Conservation (phyloP, 1,284 basidiomycete species). For the Coniferiporia weirii region DNA sequence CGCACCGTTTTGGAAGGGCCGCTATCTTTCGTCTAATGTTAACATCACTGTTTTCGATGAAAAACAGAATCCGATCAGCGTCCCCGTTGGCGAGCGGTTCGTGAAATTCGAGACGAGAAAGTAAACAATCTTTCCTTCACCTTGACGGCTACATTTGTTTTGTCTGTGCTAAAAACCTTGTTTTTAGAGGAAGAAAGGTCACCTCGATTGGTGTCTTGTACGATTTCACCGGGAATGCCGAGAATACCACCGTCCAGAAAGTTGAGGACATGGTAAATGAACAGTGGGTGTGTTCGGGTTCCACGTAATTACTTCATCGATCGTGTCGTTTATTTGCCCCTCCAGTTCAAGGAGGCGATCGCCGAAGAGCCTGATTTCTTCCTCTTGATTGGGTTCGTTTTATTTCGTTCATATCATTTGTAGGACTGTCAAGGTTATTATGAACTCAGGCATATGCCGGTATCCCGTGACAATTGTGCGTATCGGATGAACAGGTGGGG, state of each 20-base stretch:
- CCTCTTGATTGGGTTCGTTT: slow-evolving; percentile 47
- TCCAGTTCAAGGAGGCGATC: slow-evolving; percentile 72
- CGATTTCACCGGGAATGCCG: slow-evolving; percentile 61
- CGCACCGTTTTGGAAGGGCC: slow-evolving; percentile 63
- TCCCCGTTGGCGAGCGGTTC: slow-evolving; percentile 65
- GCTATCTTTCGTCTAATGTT: slow-evolving; percentile 79
- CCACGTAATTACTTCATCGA: neutral
- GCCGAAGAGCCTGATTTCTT: slow-evolving; percentile 84
- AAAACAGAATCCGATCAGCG: slow-evolving; percentile 41
- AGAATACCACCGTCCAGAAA: slow-evolving; percentile 68
- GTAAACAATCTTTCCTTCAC: slow-evolving; percentile 34
- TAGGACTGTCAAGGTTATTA: neutral
- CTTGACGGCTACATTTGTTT: too few species aligned
- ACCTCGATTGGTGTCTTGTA: slow-evolving; percentile 81
- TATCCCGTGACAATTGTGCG: slow-evolving; percentile 57
- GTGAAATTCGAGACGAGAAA: slow-evolving; percentile 72
- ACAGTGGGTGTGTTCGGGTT: slow-evolving; percentile 45
- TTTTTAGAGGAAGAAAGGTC: slow-evolving; percentile 2
- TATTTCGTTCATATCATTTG: neutral
- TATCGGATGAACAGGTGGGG: neutral
- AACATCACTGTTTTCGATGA: slow-evolving; percentile 64
- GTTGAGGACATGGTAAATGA: slow-evolving; percentile 74
- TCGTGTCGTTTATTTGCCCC: neutral
- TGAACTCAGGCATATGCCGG: slow-evolving; percentile 53
- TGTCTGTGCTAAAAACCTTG: too few species aligned